phyloP scores from a whole-genome alignment of 345 rosid species.

The Salix caprea region DNA sequence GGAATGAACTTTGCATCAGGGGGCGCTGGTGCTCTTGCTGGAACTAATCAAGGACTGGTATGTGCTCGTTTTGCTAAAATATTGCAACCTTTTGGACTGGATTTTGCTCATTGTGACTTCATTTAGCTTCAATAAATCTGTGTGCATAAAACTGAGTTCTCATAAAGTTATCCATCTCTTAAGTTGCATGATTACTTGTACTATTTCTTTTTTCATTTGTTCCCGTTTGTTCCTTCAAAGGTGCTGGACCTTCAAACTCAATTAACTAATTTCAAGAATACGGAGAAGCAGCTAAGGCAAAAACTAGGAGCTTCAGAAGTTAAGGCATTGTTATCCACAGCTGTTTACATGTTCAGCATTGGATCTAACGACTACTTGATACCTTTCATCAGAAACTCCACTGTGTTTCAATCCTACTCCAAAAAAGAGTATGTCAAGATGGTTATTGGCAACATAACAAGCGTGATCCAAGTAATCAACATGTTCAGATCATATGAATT shows the following conservation, averaged over 20 bases:
- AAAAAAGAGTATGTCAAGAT: constrained; percentile 14
- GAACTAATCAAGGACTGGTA: constrained; percentile 37
- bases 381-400: constrained; percentile 16
- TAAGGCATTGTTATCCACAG: constrained; percentile 27
- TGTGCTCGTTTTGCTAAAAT: background rate
- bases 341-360: constrained; percentile 39
- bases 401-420: constrained; percentile 12
- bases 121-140: too few species aligned
- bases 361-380: constrained; percentile 35
- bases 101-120: background rate
- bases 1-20: constrained; percentile 52
- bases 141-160: too few species aligned
- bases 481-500: background rate
- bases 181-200: background rate
- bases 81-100: background rate
- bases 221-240: constrained; percentile 9
- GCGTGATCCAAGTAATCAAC: constrained; percentile 28
- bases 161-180: background rate
- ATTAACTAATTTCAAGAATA: constrained; percentile 29
- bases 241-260: constrained; percentile 39
- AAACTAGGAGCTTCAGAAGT: constrained; percentile 30
- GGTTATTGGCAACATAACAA: constrained; percentile 34
- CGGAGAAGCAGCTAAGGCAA: constrained; percentile 22
- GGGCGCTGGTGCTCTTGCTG: constrained; percentile 48
- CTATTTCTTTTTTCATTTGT: background rate